These are phyloP conservation scores for Emmonsiellopsis sp. DNA, from an alignment of 2,329 filamentous ascomycete genomes.

Conservation along the genomic window DNA sequence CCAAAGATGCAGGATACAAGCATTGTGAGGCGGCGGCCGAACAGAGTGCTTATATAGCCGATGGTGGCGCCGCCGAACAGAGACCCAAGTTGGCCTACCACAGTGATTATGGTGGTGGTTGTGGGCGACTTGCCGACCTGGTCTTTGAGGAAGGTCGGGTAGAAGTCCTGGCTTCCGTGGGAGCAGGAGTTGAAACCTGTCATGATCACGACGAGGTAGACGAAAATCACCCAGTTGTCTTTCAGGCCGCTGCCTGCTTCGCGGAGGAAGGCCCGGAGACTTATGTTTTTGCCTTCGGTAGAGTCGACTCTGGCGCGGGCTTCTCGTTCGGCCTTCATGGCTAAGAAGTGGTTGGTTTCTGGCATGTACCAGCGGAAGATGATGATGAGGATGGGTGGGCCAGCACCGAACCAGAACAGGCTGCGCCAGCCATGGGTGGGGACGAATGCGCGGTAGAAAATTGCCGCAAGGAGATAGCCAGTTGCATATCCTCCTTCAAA, in stretches of 20 bases:
- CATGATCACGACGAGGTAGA: slow-evolving; percentile 80
- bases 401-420: slow-evolving; percentile 80
- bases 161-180: slow-evolving; percentile 62
- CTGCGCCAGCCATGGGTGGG: slow-evolving; percentile 77
- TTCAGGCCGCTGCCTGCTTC: slow-evolving; percentile 4
- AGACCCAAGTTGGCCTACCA: slow-evolving; percentile 62
- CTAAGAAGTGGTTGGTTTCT: slow-evolving; percentile 64
- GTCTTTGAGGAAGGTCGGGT: slow-evolving; percentile 51
- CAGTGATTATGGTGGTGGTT: slow-evolving; percentile 59
- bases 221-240: slow-evolving; percentile 41
- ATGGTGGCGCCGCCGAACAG: slow-evolving; percentile 58
- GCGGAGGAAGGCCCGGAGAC: slow-evolving; percentile 3
- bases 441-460: slow-evolving; percentile 41
- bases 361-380: slow-evolving; percentile 65
- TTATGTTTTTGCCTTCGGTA: background rate
- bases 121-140: slow-evolving; percentile 47
- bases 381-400: slow-evolving; percentile 72
- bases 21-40: slow-evolving; percentile 61
- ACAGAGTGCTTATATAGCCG: slow-evolving; percentile 59
- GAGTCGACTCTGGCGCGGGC: background rate
- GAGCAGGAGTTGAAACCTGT: slow-evolving; percentile 72
- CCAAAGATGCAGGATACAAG: slow-evolving; percentile 55
- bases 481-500: slow-evolving; percentile 57
- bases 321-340: slow-evolving; percentile 23
- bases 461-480: slow-evolving; percentile 52